These are phyloP conservation scores for Chytriomyces hyalinus DNA, from an alignment of 192 early-diverging fungal species.

Conservation along the genomic window DNA sequence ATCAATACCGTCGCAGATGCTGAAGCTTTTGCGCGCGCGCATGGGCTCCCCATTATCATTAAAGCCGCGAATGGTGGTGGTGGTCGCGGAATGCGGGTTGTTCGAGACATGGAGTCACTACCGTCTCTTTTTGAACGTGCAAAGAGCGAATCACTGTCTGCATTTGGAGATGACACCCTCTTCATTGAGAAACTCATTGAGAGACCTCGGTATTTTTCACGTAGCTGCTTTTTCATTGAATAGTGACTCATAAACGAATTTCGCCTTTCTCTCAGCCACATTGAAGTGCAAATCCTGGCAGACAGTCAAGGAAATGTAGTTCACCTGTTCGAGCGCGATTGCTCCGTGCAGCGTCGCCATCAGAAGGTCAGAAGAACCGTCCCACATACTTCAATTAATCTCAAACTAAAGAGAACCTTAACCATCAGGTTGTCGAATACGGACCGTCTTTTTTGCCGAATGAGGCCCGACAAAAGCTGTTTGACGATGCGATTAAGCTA, in stretches of 20 bases:
- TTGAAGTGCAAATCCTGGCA: constrained; percentile 96
- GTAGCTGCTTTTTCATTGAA: background rate
- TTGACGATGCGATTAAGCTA: constrained; percentile 90
- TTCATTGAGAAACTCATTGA: constrained; percentile 95
- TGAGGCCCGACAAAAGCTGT: constrained; percentile 74
- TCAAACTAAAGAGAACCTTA: constrained; percentile 6
- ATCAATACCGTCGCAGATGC: constrained; percentile 70
- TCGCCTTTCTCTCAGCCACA: constrained; percentile 59
- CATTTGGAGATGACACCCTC: constrained; percentile 96
- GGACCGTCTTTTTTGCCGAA: constrained; percentile 37
- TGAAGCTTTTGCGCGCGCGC: constrained; percentile 71
- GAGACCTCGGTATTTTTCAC: constrained; percentile 60
- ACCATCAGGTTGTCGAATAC: constrained; percentile 27
- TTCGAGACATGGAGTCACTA: constrained; percentile 74
- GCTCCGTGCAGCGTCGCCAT: constrained; percentile 95
- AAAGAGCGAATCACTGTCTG: constrained; percentile 83
- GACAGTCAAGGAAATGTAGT: constrained; percentile 83
- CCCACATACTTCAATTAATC: constrained; percentile 65
- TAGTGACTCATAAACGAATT: background rate
- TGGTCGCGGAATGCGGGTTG: constrained; percentile 95
- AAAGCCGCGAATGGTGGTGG: constrained; percentile 98
- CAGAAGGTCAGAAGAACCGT: constrained; percentile 88
- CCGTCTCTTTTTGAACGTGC: constrained; percentile 82
- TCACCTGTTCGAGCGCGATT: constrained; percentile 94
- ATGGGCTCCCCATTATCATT: constrained; percentile 95